Base-by-base conservation (phyloP, 768 basidiomycete genomes). In the Mycena leptocephala region DNA sequence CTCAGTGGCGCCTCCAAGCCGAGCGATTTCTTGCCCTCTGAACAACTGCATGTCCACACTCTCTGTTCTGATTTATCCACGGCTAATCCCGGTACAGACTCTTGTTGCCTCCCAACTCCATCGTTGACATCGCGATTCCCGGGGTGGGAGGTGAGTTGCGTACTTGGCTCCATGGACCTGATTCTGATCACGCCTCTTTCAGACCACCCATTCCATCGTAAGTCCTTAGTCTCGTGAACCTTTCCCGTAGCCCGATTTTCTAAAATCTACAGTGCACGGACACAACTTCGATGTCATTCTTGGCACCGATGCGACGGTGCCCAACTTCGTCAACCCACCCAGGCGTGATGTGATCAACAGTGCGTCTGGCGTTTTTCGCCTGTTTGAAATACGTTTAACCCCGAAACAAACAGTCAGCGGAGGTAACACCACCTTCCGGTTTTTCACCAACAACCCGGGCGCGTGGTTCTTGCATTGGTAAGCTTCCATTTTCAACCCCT, bases 321-420 rank as follows among this genome's bases (percentile, higher is more conserved):
- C 53, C 9, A 72, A 72, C 61, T 72, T 63, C 53, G 62, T 64
- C 4, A 72, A 72, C 35, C 70, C 70, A 1, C 24, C 70, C 2
- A 35, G 70, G 1, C 70, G 70, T 32, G 72, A 73, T 59, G 63
- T 73, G 41, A n/a, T 7, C 5, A 53, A 63, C 22, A 62, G 81
- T 80, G 32, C 48, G 35, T 20, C 7, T 41, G n/a, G 16, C n/a
- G n/a, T n/a, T n/a, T n/a, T n/a, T n/a, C n/a, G 14, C 43, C 3
- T 22, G 6, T 1, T n/a, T n/a, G n/a, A n/a, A n/a, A n/a, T n/a
- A n/a, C n/a, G n/a, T n/a, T n/a, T n/a, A n/a, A n/a, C n/a, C n/a
- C n/a, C n/a, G n/a, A n/a, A n/a, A n/a, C n/a, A n/a, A n/a, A n/a
- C n/a, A n/a, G n/a, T n/a, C n/a, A n/a, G n/a, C n/a, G n/a, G n/a